A percentile compares a stretch with the other conserved stretches of the same genome.
phyloP scores from a whole-genome alignment of 495 filamentous ascomycete genomes.

The Neurospora sp. region DNA sequence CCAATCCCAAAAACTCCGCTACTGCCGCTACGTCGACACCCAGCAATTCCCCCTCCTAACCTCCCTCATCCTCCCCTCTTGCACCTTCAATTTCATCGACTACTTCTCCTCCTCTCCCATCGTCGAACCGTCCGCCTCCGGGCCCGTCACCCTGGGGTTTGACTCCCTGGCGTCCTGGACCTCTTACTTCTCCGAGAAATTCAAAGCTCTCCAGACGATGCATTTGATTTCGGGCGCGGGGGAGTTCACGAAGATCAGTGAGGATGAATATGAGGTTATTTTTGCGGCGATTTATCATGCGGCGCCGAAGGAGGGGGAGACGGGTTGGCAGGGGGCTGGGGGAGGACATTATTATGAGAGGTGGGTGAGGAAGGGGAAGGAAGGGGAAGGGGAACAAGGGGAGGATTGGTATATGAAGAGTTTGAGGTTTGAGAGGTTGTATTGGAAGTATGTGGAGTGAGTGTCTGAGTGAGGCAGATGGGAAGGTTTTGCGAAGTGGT shows the following conservation, averaged over 20 bases:
- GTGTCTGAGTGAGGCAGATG: neutral
- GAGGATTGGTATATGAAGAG: neutral
- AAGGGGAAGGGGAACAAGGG: neutral
- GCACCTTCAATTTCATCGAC: neutral
- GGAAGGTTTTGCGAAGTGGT: neutral
- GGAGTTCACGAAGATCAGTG: neutral
- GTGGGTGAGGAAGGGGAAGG: neutral
- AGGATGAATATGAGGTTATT: neutral
- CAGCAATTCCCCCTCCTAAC: neutral
- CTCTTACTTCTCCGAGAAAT: neutral
- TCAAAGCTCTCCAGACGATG: neutral
- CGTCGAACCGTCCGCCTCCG: neutral
- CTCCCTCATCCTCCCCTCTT: neutral
- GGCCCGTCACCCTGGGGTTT: neutral
- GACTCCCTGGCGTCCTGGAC: neutral
- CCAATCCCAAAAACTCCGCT: neutral
- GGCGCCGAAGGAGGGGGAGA: neutral
- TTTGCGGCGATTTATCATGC: neutral
- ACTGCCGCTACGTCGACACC: neutral
- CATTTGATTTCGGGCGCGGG: neutral
- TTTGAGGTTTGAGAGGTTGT: neutral
- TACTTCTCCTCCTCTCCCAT: neutral
- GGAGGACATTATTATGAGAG: neutral
- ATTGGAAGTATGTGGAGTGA: neutral
- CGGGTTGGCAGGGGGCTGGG: neutral